Conservation (phyloP, 768 basidiomycete genomes). For the Amanita inopinata region DNA sequence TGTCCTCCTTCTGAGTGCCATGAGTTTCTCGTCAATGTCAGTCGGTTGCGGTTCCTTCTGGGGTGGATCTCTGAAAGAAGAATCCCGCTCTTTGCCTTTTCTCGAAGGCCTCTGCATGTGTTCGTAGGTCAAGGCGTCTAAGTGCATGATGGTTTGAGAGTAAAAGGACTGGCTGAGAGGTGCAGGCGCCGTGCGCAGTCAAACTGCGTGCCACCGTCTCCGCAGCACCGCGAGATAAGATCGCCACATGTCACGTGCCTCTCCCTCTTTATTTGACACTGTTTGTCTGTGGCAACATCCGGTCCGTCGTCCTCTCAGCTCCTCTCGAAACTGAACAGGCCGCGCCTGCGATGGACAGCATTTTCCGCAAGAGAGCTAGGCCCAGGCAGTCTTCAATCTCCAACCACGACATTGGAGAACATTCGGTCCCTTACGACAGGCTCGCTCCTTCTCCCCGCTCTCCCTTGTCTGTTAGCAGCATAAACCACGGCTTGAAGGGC, state of each 20-base stretch:
- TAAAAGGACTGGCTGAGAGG: not conserved
- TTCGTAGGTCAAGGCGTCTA: slow-evolving; percentile 12
- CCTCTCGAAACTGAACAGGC: not conserved
- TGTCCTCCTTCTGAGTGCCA: slow-evolving; percentile 56
- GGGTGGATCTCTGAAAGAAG: slow-evolving; percentile 15
- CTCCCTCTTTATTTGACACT: not conserved
- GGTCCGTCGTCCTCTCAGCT: not conserved
- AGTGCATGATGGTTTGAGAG: slow-evolving; percentile 17
- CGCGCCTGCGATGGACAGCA: slow-evolving; percentile 40
- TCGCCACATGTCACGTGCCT: slow-evolving; percentile 5
- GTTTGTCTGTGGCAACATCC: not conserved
- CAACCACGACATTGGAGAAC: slow-evolving; percentile 49
- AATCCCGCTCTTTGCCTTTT: slow-evolving; percentile 35
- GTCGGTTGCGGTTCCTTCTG: slow-evolving; percentile 29
- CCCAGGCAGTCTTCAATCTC: slow-evolving; percentile 55
- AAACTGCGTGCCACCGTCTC: slow-evolving; percentile 1
- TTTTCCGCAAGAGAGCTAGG: slow-evolving; percentile 58
- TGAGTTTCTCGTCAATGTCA: slow-evolving; percentile 47
- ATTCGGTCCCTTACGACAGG: slow-evolving; percentile 67
- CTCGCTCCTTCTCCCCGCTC: slow-evolving; percentile 46
- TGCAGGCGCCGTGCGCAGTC: slow-evolving; percentile 6
- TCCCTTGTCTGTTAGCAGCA: slow-evolving; percentile 46
- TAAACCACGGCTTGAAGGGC: slow-evolving; percentile 46
- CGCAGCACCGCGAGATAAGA: slow-evolving; percentile 16
- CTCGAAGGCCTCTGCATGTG: slow-evolving; percentile 18